These are phyloP conservation scores for Nephelium lappaceum DNA, from an alignment of 345 rosid genomes.

Conservation along the genomic window DNA sequence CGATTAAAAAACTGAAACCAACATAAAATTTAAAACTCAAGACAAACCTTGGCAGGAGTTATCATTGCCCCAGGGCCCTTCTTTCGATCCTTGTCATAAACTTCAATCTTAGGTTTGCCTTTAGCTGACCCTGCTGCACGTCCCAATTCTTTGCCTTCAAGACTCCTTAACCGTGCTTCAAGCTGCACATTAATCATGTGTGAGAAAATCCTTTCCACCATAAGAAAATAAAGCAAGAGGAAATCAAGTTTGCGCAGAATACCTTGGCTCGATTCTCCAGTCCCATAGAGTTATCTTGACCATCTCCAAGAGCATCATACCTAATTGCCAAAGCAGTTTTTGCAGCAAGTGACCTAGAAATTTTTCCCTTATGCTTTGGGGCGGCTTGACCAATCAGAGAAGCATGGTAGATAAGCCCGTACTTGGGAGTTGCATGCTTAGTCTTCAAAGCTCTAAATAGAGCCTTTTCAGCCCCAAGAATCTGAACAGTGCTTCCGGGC, in stretches of 20 bases:
- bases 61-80: constrained; percentile 67
- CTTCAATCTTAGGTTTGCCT: constrained; percentile 92
- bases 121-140: constrained; percentile 83
- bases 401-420: constrained; percentile 91
- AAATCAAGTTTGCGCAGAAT: background rate
- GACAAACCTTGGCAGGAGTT: constrained; percentile 78
- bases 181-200: constrained; percentile 44
- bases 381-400: constrained; percentile 89
- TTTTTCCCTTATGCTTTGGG: constrained; percentile 81
- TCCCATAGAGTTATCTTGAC: constrained; percentile 77
- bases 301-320: constrained; percentile 88
- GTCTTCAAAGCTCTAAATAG: constrained; percentile 91
- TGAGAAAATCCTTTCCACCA: background rate
- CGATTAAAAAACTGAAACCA: background rate
- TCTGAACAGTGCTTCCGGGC: constrained; percentile 93
- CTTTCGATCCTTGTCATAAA: constrained; percentile 80
- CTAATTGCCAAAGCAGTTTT: constrained; percentile 81
- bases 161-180: constrained; percentile 76
- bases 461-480: constrained; percentile 95
- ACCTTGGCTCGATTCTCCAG: constrained; percentile 83
- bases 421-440: constrained; percentile 91
- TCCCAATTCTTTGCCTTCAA: constrained; percentile 77
- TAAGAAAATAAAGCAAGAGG: background rate
- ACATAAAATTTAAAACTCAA: background rate
- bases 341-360: constrained; percentile 87